These are phyloP conservation scores for Pisolithus sp. DNA, from an alignment of 768 basidiomycete species.

Conservation along the genomic window DNA sequence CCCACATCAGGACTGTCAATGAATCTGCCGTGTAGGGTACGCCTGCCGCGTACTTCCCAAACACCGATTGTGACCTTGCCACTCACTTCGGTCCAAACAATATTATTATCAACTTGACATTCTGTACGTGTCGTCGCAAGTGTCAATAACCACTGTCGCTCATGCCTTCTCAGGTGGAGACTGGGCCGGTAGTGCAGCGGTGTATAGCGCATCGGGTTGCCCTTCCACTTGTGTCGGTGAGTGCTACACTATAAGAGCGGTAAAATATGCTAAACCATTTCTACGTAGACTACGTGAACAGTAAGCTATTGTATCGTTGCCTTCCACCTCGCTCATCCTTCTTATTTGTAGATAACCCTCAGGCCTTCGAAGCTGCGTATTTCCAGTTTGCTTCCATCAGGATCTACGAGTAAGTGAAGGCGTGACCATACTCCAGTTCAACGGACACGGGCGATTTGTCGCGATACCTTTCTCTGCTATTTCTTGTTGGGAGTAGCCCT, in stretches of 20 bases:
- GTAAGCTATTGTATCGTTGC: constrained; percentile 6
- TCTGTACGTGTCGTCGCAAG: constrained; percentile 18
- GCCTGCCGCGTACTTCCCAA: constrained; percentile 32
- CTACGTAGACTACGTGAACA: constrained; percentile 20
- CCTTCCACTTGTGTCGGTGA: constrained; percentile 25
- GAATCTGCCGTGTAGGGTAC: constrained; percentile 16
- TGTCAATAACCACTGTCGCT: neutral
- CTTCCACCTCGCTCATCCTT: neutral
- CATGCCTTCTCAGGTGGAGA: constrained; percentile 18
- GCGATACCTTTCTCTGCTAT: too few species aligned
- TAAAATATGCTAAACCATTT: neutral
- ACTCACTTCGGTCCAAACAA: constrained; percentile 29
- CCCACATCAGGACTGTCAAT: neutral
- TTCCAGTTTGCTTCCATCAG: constrained; percentile 35
- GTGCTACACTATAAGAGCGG: neutral
- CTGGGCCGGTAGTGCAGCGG: constrained; percentile 22
- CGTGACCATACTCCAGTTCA: neutral
- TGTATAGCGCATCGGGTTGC: constrained; percentile 25
- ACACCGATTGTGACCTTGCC: constrained; percentile 35
- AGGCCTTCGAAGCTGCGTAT: constrained; percentile 36
- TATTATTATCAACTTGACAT: constrained; percentile 30
- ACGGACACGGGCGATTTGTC: too few species aligned
- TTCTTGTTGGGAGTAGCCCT: too few species aligned
- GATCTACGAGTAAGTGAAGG: constrained; percentile 22
- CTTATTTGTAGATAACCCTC: constrained; percentile 26